Evolutionary conservation across 1,284 basidiomycete species (phyloP).

Genomic region (Stygiomarasmius scandens): DNA sequence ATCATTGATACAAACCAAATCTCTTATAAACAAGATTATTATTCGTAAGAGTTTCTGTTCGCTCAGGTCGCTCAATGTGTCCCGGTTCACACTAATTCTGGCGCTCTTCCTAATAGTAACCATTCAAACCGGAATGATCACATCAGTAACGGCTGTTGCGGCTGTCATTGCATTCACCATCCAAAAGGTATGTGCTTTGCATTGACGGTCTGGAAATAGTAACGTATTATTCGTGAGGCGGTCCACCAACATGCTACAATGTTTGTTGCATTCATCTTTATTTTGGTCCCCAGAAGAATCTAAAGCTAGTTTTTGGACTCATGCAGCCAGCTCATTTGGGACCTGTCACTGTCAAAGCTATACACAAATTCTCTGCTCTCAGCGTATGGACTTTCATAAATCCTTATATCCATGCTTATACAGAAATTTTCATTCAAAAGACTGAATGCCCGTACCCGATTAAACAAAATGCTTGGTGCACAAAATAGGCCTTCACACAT

Average conservation of each 20-base stretch:
- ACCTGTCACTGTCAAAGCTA: constrained; percentile 8
- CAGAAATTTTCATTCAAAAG: not conserved
- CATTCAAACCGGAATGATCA: constrained; percentile 11
- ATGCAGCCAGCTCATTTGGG: constrained; percentile 13
- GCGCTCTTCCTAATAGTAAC: constrained; percentile 2
- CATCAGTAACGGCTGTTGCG: constrained; percentile 8
- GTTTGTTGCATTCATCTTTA: not conserved
- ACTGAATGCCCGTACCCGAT: constrained; percentile 8
- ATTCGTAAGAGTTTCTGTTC: not conserved
- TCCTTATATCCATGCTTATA: not conserved
- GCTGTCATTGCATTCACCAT: constrained; percentile 9
- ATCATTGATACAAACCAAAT: not conserved
- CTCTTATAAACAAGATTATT: not conserved
- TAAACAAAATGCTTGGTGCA: constrained; percentile 1
- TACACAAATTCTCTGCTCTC: constrained; percentile 13
- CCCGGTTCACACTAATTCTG: not conserved
- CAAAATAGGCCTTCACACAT: too few species aligned
- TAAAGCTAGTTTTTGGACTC: not conserved
- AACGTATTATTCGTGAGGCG: too few species aligned
- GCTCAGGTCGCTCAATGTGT: not conserved
- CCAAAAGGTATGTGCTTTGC: not conserved
- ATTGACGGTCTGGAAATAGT: not conserved
- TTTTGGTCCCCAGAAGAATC: not conserved
- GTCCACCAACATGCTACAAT: not conserved
- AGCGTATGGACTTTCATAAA: not conserved